A percentile compares a stretch with the other conserved stretches of the same genome.
Conservation (phyloP, 768 basidiomycete species). For the Boletus pseudo-olivaceus region DNA sequence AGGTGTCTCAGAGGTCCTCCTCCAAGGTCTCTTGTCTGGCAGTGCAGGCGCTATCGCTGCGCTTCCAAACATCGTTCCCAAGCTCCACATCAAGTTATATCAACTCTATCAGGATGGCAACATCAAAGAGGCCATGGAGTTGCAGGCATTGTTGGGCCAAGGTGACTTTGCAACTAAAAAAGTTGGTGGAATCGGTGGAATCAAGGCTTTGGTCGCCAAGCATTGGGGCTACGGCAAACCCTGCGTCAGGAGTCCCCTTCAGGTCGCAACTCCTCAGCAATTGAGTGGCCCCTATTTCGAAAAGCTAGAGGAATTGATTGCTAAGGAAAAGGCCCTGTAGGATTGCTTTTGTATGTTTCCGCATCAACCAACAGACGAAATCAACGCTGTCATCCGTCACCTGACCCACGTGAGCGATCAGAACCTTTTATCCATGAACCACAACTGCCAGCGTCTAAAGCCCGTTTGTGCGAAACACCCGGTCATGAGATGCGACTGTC, state of each 20-base stretch:
- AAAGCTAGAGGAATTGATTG: slow-evolving; percentile 44
- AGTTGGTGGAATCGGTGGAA: slow-evolving; percentile 63
- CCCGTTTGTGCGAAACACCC: background rate
- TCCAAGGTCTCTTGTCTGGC: slow-evolving; percentile 57
- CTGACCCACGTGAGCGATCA: background rate
- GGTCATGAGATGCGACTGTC: background rate
- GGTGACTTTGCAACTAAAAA: slow-evolving; percentile 63
- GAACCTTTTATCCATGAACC: background rate
- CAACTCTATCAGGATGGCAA: slow-evolving; percentile 50
- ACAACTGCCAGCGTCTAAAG: background rate
- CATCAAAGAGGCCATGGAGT: slow-evolving; percentile 52
- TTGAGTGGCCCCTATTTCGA: slow-evolving; percentile 39
- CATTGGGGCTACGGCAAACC: slow-evolving; percentile 62
- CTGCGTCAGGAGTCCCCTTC: slow-evolving; percentile 49
- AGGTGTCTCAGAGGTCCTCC: slow-evolving; percentile 69
- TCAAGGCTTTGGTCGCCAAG: slow-evolving; percentile 60
- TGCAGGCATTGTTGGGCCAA: slow-evolving; percentile 61
- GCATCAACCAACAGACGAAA: background rate
- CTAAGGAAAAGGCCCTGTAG: slow-evolving; percentile 39
- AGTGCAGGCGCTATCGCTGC: slow-evolving; percentile 67
- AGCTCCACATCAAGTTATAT: slow-evolving; percentile 50
- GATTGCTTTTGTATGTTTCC: slow-evolving; percentile 2
- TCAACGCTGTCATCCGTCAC: background rate
- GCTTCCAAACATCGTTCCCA: slow-evolving; percentile 58
- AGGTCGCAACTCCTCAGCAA: slow-evolving; percentile 35